A percentile compares a stretch with the other conserved stretches of the same genome.
Conservation (phyloP, 1,284 basidiomycete genomes). For the Hortiboletus rubellus region DNA sequence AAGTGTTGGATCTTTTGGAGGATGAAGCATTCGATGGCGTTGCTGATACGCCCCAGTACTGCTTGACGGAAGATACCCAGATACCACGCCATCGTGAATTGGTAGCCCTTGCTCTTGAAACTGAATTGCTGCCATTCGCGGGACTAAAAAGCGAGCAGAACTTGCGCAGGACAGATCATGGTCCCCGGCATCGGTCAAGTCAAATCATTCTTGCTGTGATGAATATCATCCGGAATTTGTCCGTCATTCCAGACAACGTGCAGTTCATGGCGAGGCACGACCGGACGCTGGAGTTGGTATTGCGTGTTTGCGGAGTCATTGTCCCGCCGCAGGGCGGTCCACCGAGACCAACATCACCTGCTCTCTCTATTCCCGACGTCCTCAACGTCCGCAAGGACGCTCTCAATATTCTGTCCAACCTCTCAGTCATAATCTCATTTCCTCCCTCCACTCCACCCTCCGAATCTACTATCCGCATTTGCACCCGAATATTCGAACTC, state of each 20-base stretch:
- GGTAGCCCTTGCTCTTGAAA: slow-evolving; percentile 56
- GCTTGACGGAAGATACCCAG: slow-evolving; percentile 33
- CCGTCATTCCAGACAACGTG: slow-evolving; percentile 72
- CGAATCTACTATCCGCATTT: slow-evolving; percentile 44
- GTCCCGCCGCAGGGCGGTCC: slow-evolving; percentile 41
- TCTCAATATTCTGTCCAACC: slow-evolving; percentile 69
- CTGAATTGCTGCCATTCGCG: slow-evolving; percentile 59
- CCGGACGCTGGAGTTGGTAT: slow-evolving; percentile 63
- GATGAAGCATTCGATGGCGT: slow-evolving; percentile 74
- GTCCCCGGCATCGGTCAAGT: slow-evolving; percentile 61
- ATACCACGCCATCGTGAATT: slow-evolving; percentile 67
- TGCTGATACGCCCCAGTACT: slow-evolving; percentile 41
- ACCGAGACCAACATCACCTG: slow-evolving; percentile 50
- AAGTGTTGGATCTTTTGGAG: slow-evolving; percentile 84
- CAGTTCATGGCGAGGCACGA: slow-evolving; percentile 66
- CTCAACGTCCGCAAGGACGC: slow-evolving; percentile 78
- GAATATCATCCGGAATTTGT: slow-evolving; percentile 87
- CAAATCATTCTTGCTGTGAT: slow-evolving; percentile 71
- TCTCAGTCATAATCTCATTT: slow-evolving; percentile 57
- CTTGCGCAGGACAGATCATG: slow-evolving; percentile 45
- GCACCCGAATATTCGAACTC: slow-evolving; percentile 63
- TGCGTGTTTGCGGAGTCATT: slow-evolving; percentile 60
- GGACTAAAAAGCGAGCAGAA: slow-evolving; percentile 49
- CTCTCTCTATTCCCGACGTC: slow-evolving; percentile 69
- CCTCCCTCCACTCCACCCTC: slow-evolving; percentile 38